Percentiles rank a stretch among this genome's conserved stretches.
Evolutionary conservation across 1,284 basidiomycete species (phyloP).

Genomic region (Austropuccinia psidii): DNA sequence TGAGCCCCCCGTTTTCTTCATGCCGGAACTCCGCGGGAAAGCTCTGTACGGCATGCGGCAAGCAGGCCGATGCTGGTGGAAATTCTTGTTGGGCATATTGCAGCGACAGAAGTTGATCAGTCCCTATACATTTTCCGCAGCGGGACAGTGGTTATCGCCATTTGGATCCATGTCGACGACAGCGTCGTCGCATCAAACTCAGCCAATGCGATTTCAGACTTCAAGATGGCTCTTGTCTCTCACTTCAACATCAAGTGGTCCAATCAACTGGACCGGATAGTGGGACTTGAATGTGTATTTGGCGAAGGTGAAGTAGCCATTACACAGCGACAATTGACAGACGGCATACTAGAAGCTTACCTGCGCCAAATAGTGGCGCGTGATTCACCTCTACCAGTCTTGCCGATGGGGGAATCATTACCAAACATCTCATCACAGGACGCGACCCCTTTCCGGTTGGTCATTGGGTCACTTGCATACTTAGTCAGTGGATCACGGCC

Average conservation of each 20-base stretch:
- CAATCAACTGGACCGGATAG: neutral
- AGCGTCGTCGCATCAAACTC: too few relatives aligned
- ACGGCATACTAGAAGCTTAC: neutral
- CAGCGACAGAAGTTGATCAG: neutral
- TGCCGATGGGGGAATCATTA: neutral
- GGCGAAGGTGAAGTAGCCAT: neutral
- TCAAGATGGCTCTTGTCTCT: too few relatives aligned
- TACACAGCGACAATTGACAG: neutral
- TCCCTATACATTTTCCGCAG: neutral
- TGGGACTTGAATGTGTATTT: neutral
- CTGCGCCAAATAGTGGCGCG: neutral
- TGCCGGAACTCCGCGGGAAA: neutral
- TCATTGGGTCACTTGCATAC: neutral
- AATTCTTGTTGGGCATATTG: neutral
- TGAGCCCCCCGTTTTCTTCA: neutral
- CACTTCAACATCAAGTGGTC: neutral
- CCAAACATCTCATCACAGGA: too few relatives aligned
- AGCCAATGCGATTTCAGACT: too few relatives aligned
- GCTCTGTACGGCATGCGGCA: neutral
- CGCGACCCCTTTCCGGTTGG: neutral
- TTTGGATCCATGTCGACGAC: too few relatives aligned
- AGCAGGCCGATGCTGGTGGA: constrained; percentile 3
- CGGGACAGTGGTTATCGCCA: neutral
- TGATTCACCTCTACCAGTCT: neutral
- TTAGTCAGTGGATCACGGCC: neutral